Evolutionary conservation across 2,329 filamentous ascomycete species (phyloP).

Genomic region (Fusarium odoratissimum): DNA sequence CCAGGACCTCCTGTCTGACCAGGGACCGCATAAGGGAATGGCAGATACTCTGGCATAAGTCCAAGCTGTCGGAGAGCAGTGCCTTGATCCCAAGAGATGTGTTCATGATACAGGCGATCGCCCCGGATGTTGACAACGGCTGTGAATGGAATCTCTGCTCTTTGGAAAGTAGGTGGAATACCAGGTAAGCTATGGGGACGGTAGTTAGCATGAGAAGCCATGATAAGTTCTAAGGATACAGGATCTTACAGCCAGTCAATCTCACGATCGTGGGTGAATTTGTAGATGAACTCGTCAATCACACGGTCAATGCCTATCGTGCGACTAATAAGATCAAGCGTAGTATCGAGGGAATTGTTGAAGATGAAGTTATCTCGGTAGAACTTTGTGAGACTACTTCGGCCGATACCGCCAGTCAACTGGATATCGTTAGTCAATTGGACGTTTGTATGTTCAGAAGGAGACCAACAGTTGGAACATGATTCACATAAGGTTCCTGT

Average conservation of each 20-base stretch:
- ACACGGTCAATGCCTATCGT: constrained; percentile 79
- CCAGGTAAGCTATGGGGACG: constrained; percentile 57
- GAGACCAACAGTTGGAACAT: constrained; percentile 71
- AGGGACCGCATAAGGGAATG: constrained; percentile 67
- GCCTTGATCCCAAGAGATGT: constrained; percentile 76
- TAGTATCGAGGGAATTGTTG: constrained; percentile 75
- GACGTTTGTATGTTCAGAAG: accelerated
- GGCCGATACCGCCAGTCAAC: constrained; percentile 76
- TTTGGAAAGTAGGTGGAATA: constrained; percentile 64
- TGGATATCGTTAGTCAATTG: constrained; percentile 18
- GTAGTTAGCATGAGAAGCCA: neutral
- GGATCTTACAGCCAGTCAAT: constrained; percentile 74
- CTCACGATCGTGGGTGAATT: constrained; percentile 69
- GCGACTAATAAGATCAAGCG: constrained; percentile 75
- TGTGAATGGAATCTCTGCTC: constrained; percentile 69
- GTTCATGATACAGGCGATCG: constrained; percentile 73
- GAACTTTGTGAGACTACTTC: constrained; percentile 71
- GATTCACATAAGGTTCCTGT: constrained; percentile 81
- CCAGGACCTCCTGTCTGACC: constrained; percentile 38
- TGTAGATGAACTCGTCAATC: constrained; percentile 76
- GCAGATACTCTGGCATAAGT: constrained; percentile 67
- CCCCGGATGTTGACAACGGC: constrained; percentile 73
- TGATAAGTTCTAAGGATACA: accelerated
- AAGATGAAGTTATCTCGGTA: constrained; percentile 81
- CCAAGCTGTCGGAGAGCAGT: constrained; percentile 70